Evolutionary conservation across 164 flowering plant genomes (phyloP).

Genomic region (Magnolia officinalis): DNA sequence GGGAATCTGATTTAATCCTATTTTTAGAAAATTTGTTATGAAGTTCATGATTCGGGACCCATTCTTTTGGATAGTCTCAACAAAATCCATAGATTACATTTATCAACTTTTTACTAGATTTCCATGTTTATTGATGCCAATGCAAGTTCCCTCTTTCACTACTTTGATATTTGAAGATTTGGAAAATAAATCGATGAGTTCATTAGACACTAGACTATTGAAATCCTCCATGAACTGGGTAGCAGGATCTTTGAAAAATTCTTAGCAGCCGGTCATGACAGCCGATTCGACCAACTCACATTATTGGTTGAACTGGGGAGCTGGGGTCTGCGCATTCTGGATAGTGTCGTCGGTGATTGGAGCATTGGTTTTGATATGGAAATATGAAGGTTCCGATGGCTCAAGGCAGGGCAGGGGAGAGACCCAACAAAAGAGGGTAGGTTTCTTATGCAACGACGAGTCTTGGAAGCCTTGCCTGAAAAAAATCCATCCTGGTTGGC

Average conservation of each 20-base stretch:
- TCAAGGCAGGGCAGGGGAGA: conserved; percentile 19
- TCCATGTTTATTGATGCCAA: neutral
- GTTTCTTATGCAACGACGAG: conserved; percentile 65
- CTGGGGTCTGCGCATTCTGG: conserved; percentile 58
- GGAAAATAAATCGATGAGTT: neutral
- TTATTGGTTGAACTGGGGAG: conserved; percentile 93
- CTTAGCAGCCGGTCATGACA: conserved; percentile 72
- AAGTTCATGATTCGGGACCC: neutral
- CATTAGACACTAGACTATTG: neutral
- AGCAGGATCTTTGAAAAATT: conserved; percentile 47
- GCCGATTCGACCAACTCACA: conserved; percentile 47
- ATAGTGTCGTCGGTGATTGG: conserved; percentile 31
- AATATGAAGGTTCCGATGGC: conserved; percentile 41
- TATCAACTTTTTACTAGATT: neutral
- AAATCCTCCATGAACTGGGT: conserved; percentile 39
- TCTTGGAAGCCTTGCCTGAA: conserved; percentile 80
- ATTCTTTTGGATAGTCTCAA: neutral
- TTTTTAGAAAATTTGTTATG: neutral
- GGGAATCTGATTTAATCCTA: neutral
- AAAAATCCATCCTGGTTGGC: conserved; percentile 84
- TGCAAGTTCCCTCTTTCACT: neutral
- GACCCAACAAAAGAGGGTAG: conserved; percentile 23
- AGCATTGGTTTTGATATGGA: conserved; percentile 55
- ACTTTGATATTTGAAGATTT: neutral
- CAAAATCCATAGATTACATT: neutral